Percentiles rank a stretch among this genome's conserved stretches.
Conservation (phyloP, 2,329 filamentous ascomycete species). For the Aspergillus uvarum region DNA sequence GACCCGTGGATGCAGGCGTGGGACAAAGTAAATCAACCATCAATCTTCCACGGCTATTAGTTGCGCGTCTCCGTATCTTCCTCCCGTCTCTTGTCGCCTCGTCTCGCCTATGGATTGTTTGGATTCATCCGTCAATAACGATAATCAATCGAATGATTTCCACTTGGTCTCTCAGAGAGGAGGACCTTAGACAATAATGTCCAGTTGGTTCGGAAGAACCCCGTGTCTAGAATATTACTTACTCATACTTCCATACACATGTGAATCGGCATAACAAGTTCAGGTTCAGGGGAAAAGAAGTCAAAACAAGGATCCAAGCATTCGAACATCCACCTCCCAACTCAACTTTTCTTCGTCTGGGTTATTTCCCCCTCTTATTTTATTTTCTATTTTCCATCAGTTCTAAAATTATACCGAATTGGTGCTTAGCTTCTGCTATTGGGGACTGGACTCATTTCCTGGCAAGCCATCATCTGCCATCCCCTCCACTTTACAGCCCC, state of each 20-base stretch:
- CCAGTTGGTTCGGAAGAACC: neutral
- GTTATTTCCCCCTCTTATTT: neutral
- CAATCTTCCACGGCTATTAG: neutral
- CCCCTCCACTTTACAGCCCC: slow-evolving; percentile 4
- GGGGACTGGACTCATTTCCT: neutral
- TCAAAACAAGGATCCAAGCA: neutral
- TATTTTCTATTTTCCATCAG: neutral
- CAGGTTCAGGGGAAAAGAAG: neutral
- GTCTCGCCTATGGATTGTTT: neutral
- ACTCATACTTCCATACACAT: neutral
- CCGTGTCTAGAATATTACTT: neutral
- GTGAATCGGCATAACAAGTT: neutral
- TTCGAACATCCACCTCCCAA: neutral
- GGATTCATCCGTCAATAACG: no score
- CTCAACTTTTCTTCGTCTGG: neutral
- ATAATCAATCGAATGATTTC: neutral
- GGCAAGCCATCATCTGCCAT: neutral
- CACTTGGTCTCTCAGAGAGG: neutral
- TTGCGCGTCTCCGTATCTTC: neutral
- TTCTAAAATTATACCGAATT: neutral
- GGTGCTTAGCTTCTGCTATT: neutral
- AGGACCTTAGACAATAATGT: neutral
- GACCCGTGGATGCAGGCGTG: neutral
- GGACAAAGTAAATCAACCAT: neutral
- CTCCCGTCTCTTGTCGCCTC: neutral